Base-by-base conservation (phyloP, 768 basidiomycete species). In the Tremella yokohamensis region DNA sequence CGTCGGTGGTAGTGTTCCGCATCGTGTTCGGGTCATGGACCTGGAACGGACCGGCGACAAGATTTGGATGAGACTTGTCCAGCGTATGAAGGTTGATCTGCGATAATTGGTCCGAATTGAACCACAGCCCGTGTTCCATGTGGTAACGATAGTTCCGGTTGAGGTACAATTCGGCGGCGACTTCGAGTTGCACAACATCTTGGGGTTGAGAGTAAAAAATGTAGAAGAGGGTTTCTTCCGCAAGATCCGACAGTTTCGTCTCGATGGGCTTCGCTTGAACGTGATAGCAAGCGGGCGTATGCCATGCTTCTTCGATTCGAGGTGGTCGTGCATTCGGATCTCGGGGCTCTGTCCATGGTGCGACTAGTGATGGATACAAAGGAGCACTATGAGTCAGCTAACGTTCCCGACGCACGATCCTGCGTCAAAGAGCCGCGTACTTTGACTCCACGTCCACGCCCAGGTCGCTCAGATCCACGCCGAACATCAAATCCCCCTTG, bases 101-200 rank as follows among this genome's bases (percentile, higher is more conserved):
- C 18, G 13, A 49, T 48, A 40, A 12, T 54, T 54, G 53, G 18
- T 45, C 42, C 39, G 53, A 45, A 7, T 37, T 54, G 77, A 96
- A 78, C 86, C 86, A 84, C 83, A 89, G 76, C 40, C 85, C 86
- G 50, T 89, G 81, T 67, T 91, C 89, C 76, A 92, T 96, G 83
- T 96, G 92, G 78, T 87, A 96, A 60, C 93, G 82, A 92, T 93
- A 98, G 76, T 91, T 92, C 60, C 91, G 87, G 76, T 88, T 88
- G 81, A 85, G 94, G 71, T 78, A 94, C 90, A 98, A 80, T 80
- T 97, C 93, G 48, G 90, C 91, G 15, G 93, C 93, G 51, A 91
- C 83, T 78, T 98, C 92, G 26, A 76, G 61, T 77, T 98, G 93
- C 54, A 94, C 80, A 40, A 87, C 86, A 79, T 98, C 93, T 70